Conservation (phyloP, 73 alveolate species). For the Paramecium octaurelia region DNA sequence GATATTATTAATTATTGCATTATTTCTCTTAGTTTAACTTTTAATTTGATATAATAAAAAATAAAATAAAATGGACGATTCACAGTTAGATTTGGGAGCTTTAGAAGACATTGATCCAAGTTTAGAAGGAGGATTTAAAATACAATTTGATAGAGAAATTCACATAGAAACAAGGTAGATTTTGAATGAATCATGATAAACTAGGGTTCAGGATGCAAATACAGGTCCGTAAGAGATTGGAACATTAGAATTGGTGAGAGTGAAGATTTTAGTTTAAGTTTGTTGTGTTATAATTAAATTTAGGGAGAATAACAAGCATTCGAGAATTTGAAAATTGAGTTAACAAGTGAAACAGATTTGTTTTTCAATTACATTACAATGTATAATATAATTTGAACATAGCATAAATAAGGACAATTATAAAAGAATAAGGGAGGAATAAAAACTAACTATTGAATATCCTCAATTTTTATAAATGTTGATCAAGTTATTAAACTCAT, state of each 20-base stretch:
- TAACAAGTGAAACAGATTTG: constrained; percentile 55
- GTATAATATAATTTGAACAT: neutral
- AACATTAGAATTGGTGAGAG: constrained; percentile 52
- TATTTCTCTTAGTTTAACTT: neutral
- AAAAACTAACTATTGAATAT: constrained; percentile 44
- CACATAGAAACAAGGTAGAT: constrained; percentile 52
- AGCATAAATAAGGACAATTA: constrained; percentile 47
- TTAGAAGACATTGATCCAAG: constrained; percentile 61
- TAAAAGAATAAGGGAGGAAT: constrained; percentile 18
- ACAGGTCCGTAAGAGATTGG: constrained; percentile 56
- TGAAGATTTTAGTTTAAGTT: constrained; percentile 40
- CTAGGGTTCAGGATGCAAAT: constrained; percentile 20
- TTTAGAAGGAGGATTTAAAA: constrained; percentile 54
- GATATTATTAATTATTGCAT: neutral
- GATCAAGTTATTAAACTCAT: constrained; percentile 37
- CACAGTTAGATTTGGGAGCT: constrained; percentile 27
- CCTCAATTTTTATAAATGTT: constrained; percentile 34
- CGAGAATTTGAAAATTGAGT: constrained; percentile 47
- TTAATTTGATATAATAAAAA: no score
- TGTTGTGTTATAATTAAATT: neutral
- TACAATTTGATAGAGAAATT: constrained; percentile 47
- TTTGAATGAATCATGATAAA: neutral
- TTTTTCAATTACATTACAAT: constrained; percentile 49
- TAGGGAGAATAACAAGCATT: constrained; percentile 25
- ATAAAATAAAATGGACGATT: constrained; percentile 28